Evolutionary conservation across 192 early-diverging fungal species (phyloP).

Genomic region (Coemansia reversa): DNA sequence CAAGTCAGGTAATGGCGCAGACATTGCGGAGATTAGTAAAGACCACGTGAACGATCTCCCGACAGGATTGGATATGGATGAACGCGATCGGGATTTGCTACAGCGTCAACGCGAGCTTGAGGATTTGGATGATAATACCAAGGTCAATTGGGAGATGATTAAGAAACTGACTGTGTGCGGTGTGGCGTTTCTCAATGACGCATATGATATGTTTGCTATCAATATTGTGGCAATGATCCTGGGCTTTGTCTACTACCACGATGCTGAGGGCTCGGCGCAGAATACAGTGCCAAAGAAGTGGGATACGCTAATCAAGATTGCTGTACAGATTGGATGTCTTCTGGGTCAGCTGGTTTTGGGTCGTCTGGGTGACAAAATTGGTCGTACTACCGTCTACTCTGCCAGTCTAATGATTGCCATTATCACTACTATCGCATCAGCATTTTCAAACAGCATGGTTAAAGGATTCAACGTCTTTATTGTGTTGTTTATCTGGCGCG

Average conservation of each 20-base stretch:
- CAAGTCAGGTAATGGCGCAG: constrained; percentile 25
- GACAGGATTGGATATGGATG: constrained; percentile 23
- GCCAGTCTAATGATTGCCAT: constrained; percentile 90
- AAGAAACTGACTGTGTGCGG: constrained; percentile 72
- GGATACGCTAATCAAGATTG: constrained; percentile 85
- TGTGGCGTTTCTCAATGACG: constrained; percentile 88
- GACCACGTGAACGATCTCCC: background rate
- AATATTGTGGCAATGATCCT: constrained; percentile 89
- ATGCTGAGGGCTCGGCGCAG: constrained; percentile 29
- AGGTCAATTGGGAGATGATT: constrained; percentile 71
- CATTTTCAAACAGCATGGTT: constrained; percentile 68
- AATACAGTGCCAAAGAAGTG: constrained; percentile 65
- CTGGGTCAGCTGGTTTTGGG: constrained; percentile 91
- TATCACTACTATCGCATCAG: constrained; percentile 76
- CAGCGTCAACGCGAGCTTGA: constrained; percentile 48
- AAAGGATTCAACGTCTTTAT: constrained; percentile 66
- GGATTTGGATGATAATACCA: constrained; percentile 58
- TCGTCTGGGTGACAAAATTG: constrained; percentile 81
- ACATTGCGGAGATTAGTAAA: constrained; percentile 43
- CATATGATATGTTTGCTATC: constrained; percentile 96
- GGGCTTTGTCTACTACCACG: constrained; percentile 64
- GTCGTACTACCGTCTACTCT: constrained; percentile 88
- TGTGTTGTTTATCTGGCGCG: constrained; percentile 84
- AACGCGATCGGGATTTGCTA: constrained; percentile 45
- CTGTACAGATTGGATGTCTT: constrained; percentile 85